Base-by-base conservation (phyloP, 345 rosid species). In the Odontarrhena argentea region DNA sequence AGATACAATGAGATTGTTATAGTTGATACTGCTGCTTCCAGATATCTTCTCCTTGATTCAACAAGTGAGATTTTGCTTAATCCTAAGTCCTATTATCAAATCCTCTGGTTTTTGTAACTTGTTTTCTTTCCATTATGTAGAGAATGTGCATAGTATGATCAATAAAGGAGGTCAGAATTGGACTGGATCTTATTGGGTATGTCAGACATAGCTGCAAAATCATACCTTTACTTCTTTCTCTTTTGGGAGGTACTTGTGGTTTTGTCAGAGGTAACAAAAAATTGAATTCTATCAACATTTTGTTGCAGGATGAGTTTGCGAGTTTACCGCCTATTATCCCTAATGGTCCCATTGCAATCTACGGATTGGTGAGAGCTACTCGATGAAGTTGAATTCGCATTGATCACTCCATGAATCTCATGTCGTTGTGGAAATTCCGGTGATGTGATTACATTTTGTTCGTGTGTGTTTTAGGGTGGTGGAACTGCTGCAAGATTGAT, bases 401-500 rank as follows among this genome's bases (percentile, higher is more conserved):
- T 32, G 36, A 32, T 32, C 38, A 40, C 11, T n/a, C 7, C 0
- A 35, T 9, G 60, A 52, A 14, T 49, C 9, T 12, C 60, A 66
- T 65, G 32, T 12, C 9, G 5, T 42, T 10, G 18, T 36, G 40
- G 10, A 50, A 24, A 47, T 48, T 18, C 24, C 24, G 13, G 1
- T 63, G 30, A 50, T 42, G 11, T 64, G 59, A 18, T 47, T 38
- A 24, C 26, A n/a, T 53, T 55, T n/a, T 40, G 45, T 68, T 32
- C 45, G 22, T 68, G 65, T 71, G 55, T 24, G 36, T 69, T 69
- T 14, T 48, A 84, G 92, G 98, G 93, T 34, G 98, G 91, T 65
- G 98, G 98, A 70, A 92, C 98, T 13, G 89, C 89, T 60, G 98
- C 95, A 28, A 89, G 82, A 69, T 62, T 89, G 81, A 85, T 89